phyloP scores from a whole-genome alignment of 257 asterid genomes.

The Forsythia viridissima region DNA sequence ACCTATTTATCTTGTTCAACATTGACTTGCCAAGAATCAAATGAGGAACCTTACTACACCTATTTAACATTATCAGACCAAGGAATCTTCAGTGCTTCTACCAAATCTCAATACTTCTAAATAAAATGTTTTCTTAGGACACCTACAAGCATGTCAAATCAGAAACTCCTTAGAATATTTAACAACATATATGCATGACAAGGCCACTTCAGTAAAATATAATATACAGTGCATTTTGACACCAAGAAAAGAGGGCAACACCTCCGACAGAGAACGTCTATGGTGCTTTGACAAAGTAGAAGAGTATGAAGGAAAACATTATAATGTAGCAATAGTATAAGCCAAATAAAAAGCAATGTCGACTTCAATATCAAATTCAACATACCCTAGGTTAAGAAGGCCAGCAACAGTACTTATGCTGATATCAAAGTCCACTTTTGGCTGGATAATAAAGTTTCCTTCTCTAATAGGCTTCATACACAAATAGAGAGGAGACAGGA shows the following conservation, averaged over 20 bases:
- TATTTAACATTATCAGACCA: neutral
- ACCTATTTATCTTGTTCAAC: no score
- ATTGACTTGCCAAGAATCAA: neutral
- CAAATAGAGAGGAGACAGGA: constrained; percentile 8
- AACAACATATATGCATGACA: no score
- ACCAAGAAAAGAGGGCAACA: neutral
- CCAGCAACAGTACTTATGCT: constrained; percentile 99
- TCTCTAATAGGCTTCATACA: constrained; percentile 86
- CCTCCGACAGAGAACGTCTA: neutral
- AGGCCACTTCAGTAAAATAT: no score
- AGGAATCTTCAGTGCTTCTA: neutral
- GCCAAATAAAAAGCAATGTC: constrained; percentile 8
- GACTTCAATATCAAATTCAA: constrained; percentile 18
- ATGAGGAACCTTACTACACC: neutral
- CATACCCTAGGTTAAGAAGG: constrained; percentile 97
- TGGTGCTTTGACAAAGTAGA: neutral
- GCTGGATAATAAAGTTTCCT: constrained; percentile 93
- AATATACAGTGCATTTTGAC: no score
- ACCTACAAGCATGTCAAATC: neutral
- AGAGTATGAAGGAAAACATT: neutral
- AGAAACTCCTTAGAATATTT: no score
- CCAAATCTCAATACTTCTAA: neutral
- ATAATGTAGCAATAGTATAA: neutral
- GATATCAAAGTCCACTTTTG: constrained; percentile 99
- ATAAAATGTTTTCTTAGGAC: neutral